A percentile compares a stretch with the other conserved stretches of the same genome.
Conservation (phyloP, 148 eudicot genomes). For the Drosera capensis region DNA sequence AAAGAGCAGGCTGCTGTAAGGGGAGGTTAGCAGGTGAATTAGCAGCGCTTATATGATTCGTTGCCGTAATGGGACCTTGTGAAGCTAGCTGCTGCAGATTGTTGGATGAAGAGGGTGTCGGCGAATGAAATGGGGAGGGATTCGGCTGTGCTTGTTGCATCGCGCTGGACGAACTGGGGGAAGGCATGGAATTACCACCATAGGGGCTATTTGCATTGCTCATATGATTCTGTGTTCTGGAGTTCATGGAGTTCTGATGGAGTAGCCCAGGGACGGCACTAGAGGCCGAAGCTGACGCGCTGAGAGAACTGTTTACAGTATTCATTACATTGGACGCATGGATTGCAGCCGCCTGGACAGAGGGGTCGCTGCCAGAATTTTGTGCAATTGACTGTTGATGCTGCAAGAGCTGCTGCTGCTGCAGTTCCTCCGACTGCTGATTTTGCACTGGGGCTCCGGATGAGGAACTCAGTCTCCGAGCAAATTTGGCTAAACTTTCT, state of each 20-base stretch:
- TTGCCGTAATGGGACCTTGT: conserved; percentile 23
- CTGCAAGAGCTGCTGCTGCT: conserved; percentile 25
- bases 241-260: conserved; percentile 65
- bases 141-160: conserved; percentile 46
- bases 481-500: conserved; percentile 94
- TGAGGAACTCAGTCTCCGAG: conserved; percentile 41
- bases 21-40: conserved; percentile 41
- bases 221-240: conserved; percentile 52
- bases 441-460: conserved; percentile 38
- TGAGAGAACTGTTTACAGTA: conserved; percentile 45
- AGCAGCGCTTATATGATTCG: conserved; percentile 23
- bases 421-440: conserved; percentile 42
- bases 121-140: conserved; percentile 20
- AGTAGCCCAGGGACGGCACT: conserved; percentile 53
- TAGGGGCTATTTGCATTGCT: conserved; percentile 33
- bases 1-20: conserved; percentile 35
- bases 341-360: conserved; percentile 34
- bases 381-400: conserved; percentile 25
- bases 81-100: conserved; percentile 34
- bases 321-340: conserved; percentile 38
- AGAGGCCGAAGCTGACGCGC: conserved; percentile 36
- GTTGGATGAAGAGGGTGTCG: conserved; percentile 37
- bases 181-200: conserved; percentile 44
- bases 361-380: conserved; percentile 37
- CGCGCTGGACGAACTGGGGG: conserved; percentile 46